phyloP scores from a whole-genome alignment of 768 basidiomycete genomes.

The Tylopilus balloui region DNA sequence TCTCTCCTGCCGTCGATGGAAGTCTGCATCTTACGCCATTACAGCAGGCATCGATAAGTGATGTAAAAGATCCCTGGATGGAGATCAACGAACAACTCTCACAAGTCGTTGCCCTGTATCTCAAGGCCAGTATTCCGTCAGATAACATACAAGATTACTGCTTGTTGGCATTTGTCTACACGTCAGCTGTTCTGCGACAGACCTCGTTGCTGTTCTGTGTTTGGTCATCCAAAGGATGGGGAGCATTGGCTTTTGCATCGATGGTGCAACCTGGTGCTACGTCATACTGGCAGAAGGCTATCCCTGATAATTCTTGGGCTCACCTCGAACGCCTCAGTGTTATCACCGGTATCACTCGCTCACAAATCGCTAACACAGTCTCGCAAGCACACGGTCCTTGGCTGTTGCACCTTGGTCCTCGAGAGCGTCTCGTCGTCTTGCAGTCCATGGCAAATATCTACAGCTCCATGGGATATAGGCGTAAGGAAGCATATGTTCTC shows the following conservation, averaged over 20 bases:
- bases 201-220: conserved; percentile 69
- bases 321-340: conserved; percentile 61
- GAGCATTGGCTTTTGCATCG: conserved; percentile 66
- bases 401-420: conserved; percentile 72
- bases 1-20: conserved; percentile 15
- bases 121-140: conserved; percentile 47
- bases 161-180: conserved; percentile 65
- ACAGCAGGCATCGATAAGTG: conserved; percentile 53
- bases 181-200: conserved; percentile 64
- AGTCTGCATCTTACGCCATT: conserved; percentile 6
- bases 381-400: conserved; percentile 82
- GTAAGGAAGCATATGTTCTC: conserved; percentile 85
- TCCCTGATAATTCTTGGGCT: conserved; percentile 45
- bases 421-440: conserved; percentile 69
- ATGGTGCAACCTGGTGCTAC: conserved; percentile 65
- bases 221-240: conserved; percentile 89
- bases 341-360: conserved; percentile 66
- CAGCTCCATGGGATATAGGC: conserved; percentile 72
- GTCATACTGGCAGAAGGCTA: conserved; percentile 56
- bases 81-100: conserved; percentile 71
- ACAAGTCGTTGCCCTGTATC: conserved; percentile 60
- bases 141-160: conserved; percentile 54
- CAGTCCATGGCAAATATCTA: conserved; percentile 72
- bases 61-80: conserved; percentile 65
- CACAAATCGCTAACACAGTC: conserved; percentile 60